phyloP scores from a whole-genome alignment of 2,329 filamentous ascomycete genomes.

The Colletotrichum trifolii region DNA sequence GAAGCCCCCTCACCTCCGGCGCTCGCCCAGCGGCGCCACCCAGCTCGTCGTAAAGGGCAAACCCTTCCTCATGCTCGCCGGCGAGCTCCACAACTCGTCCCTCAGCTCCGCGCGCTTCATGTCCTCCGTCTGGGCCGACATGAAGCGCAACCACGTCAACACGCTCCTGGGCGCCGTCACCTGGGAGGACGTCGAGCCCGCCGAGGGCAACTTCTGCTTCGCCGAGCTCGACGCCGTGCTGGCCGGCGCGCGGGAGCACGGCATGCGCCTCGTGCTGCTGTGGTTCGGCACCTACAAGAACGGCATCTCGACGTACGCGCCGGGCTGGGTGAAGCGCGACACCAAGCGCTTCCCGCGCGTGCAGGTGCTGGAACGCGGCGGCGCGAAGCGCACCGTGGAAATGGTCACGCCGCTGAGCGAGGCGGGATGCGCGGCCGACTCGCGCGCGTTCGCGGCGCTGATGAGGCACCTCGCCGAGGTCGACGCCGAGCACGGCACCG shows the following conservation, averaged over 20 bases:
- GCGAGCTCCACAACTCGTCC: conserved; percentile 51
- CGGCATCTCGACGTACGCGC: conserved; percentile 50
- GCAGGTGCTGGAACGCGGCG: conserved; percentile 46
- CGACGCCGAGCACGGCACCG: conserved; percentile 58
- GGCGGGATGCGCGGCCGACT: conserved; percentile 45
- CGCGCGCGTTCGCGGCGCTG: conserved; percentile 45
- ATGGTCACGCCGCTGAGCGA: conserved; percentile 47
- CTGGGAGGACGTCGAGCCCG: conserved; percentile 51
- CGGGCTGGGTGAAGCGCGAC: conserved; percentile 49
- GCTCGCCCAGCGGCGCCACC: conserved; percentile 41
- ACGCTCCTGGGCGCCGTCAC: conserved; percentile 50
- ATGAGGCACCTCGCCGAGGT: conserved; percentile 51
- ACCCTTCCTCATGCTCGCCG: conserved; percentile 49
- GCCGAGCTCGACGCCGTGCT: conserved; percentile 48
- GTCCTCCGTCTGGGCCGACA: conserved; percentile 44
- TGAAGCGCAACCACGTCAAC: conserved; percentile 49
- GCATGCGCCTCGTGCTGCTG: conserved; percentile 49
- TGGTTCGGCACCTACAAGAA: conserved; percentile 55
- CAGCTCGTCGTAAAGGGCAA: conserved; percentile 51
- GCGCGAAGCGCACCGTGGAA: conserved; percentile 46
- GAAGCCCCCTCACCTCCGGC: conserved; percentile 37
- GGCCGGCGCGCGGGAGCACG: conserved; percentile 44
- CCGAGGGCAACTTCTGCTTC: conserved; percentile 49
- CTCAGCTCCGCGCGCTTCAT: conserved; percentile 48
- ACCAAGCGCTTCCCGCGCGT: conserved; percentile 49